Evolutionary conservation across 306 rosid genomes (phyloP).

Genomic region (Arachis hypogaea): DNA sequence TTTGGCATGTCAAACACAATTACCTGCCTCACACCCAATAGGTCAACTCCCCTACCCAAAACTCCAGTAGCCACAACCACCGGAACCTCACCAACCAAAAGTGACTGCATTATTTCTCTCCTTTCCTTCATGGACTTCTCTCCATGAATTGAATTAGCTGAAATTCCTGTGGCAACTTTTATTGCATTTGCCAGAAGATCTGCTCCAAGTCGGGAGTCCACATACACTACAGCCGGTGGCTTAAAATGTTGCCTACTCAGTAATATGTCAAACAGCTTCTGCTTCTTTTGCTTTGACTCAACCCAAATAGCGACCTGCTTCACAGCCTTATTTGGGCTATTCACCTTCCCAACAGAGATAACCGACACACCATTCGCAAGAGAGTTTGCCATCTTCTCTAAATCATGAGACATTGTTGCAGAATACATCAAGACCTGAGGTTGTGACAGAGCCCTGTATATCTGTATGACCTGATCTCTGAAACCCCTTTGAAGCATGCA

Average conservation of each 20-base stretch:
- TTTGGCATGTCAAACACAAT: constrained; percentile 86
- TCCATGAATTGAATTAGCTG: constrained; percentile 78
- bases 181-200: constrained; percentile 84
- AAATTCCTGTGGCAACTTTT: constrained; percentile 63
- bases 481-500: constrained; percentile 83
- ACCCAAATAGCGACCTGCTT: constrained; percentile 86
- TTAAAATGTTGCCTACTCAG: constrained; percentile 71
- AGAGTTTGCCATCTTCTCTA: constrained; percentile 67
- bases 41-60: constrained; percentile 85
- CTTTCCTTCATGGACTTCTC: constrained; percentile 85
- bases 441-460: constrained; percentile 67
- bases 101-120: constrained; percentile 72
- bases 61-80: constrained; percentile 88
- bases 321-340: constrained; percentile 75
- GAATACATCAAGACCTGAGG: constrained; percentile 86
- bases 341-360: constrained; percentile 68
- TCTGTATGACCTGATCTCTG: constrained; percentile 80
- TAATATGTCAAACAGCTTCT: constrained; percentile 78
- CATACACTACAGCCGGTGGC: constrained; percentile 77
- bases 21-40: constrained; percentile 73
- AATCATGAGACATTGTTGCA: constrained; percentile 72
- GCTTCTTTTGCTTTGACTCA: constrained; percentile 79
- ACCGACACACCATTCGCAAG: constrained; percentile 54
- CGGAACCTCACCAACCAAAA: constrained; percentile 72
- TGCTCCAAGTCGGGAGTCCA: constrained; percentile 78